These are phyloP conservation scores for Colletotrichum sp. DNA, from an alignment of 2,329 filamentous ascomycete species.

Conservation along the genomic window DNA sequence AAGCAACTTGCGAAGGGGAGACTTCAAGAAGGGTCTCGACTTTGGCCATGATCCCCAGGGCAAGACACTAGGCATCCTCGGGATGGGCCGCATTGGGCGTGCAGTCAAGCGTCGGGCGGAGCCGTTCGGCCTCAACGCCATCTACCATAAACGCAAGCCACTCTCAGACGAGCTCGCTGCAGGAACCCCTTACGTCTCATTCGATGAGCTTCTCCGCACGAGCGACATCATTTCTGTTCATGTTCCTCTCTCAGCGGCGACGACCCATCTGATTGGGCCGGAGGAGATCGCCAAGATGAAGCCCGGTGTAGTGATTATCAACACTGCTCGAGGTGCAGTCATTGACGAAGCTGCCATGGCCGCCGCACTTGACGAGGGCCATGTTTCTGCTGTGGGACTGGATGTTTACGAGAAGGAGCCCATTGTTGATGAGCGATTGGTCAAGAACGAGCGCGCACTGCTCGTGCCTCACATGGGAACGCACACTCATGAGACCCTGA, in stretches of 20 bases:
- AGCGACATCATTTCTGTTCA: slow-evolving; percentile 62
- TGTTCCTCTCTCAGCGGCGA: slow-evolving; percentile 54
- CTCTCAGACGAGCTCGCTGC: slow-evolving; percentile 25
- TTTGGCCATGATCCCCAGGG: slow-evolving; percentile 39
- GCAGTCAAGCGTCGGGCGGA: slow-evolving; percentile 46
- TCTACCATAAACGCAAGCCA: slow-evolving; percentile 53
- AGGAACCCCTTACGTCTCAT: slow-evolving; percentile 46
- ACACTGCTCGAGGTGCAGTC: slow-evolving; percentile 61
- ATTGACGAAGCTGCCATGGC: slow-evolving; percentile 62
- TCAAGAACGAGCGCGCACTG: slow-evolving; percentile 64
- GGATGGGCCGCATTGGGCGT: slow-evolving; percentile 40
- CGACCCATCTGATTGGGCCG: slow-evolving; percentile 56
- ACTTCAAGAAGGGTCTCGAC: slow-evolving; percentile 27
- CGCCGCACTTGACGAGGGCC: slow-evolving; percentile 55
- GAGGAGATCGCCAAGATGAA: slow-evolving; percentile 58
- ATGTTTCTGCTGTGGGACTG: slow-evolving; percentile 57
- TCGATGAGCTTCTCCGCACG: slow-evolving; percentile 56
- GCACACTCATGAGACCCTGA: slow-evolving; percentile 59
- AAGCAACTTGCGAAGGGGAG: slow-evolving; percentile 24
- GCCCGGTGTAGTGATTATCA: slow-evolving; percentile 59
- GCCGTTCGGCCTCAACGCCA: slow-evolving; percentile 53
- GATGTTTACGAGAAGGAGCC: slow-evolving; percentile 66
- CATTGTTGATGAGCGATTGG: slow-evolving; percentile 62
- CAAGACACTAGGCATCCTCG: slow-evolving; percentile 40
- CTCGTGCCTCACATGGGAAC: slow-evolving; percentile 73